Conservation (phyloP, 2,329 filamentous ascomycete genomes). For the Myriosclerotinia duriaeana region DNA sequence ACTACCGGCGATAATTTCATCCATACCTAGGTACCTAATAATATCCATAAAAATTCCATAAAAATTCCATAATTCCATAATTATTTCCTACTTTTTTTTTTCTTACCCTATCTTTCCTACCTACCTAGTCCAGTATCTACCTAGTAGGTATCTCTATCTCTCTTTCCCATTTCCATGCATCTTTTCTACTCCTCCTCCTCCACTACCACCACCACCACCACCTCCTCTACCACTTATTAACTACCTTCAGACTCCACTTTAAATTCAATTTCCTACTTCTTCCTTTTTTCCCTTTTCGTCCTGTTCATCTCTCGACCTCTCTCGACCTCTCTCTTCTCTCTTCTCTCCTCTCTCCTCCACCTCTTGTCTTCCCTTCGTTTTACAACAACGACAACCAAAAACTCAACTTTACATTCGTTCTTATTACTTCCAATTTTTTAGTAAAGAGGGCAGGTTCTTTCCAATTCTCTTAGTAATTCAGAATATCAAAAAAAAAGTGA, state of each 20-base stretch:
- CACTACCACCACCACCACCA: too few relatives aligned
- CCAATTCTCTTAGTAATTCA: constrained; percentile 12
- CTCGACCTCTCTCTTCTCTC: neutral
- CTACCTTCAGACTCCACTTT: constrained; percentile 3
- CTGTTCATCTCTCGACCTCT: neutral
- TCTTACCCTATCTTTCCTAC: neutral
- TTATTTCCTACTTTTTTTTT: neutral
- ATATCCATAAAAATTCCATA: too few relatives aligned
- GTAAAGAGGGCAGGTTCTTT: constrained; percentile 5
- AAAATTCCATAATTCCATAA: neutral
- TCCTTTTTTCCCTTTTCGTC: neutral
- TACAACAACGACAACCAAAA: neutral
- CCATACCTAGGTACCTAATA: too few relatives aligned
- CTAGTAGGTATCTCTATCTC: neutral
- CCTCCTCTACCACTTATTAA: neutral
- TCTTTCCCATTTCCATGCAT: neutral
- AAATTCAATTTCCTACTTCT: constrained; percentile 3
- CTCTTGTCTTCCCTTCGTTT: neutral
- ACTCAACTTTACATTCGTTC: constrained; percentile 12
- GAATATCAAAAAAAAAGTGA: constrained; percentile 8
- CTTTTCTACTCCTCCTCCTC: neutral
- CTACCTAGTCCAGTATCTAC: too few relatives aligned
- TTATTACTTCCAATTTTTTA: neutral
- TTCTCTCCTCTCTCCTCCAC: neutral
- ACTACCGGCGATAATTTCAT: too few relatives aligned